phyloP scores from a whole-genome alignment of 2,329 filamentous ascomycete genomes.

The Stylonectria norvegica region DNA sequence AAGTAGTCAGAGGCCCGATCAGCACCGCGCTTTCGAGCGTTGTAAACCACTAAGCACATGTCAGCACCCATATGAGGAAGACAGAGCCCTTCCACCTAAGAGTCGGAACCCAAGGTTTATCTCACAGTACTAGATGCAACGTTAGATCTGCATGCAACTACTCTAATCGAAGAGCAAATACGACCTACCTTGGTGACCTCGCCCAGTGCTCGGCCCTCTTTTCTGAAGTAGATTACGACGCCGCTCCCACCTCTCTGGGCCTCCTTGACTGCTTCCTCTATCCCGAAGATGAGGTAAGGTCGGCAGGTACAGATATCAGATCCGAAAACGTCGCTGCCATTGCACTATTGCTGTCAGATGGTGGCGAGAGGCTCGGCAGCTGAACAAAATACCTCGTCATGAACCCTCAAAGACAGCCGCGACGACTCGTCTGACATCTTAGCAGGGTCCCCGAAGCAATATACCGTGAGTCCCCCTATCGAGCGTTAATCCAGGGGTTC shows the following conservation, averaged over 20 bases:
- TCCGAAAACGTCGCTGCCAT: constrained; percentile 95
- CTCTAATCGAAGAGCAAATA: background rate
- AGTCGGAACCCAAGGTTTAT: background rate
- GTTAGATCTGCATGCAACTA: background rate
- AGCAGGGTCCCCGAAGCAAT: constrained; percentile 92
- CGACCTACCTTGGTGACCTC: constrained; percentile 85
- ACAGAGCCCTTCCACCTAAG: background rate
- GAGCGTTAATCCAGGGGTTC: constrained; percentile 8
- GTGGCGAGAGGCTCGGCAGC: background rate
- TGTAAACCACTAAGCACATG: constrained; percentile 57
- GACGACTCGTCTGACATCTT: constrained; percentile 88
- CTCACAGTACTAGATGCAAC: constrained; percentile 46
- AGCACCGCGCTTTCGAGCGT: constrained; percentile 73
- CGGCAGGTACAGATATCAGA: constrained; percentile 97
- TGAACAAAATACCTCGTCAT: constrained; percentile 51
- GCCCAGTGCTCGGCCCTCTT: constrained; percentile 89
- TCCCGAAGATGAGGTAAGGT: constrained; percentile 93
- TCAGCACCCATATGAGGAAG: constrained; percentile 12
- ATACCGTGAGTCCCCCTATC: constrained; percentile 80
- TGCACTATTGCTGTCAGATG: constrained; percentile 55
- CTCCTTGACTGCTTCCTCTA: constrained; percentile 96
- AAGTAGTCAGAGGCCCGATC: constrained; percentile 91
- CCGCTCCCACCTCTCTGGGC: constrained; percentile 91
- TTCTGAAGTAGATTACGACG: constrained; percentile 97
- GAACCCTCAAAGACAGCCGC: constrained; percentile 78